A percentile compares a stretch with the other conserved stretches of the same genome.
These are phyloP conservation scores for Kokia cookei DNA, from an alignment of 441 rosid species.

Conservation along the genomic window DNA sequence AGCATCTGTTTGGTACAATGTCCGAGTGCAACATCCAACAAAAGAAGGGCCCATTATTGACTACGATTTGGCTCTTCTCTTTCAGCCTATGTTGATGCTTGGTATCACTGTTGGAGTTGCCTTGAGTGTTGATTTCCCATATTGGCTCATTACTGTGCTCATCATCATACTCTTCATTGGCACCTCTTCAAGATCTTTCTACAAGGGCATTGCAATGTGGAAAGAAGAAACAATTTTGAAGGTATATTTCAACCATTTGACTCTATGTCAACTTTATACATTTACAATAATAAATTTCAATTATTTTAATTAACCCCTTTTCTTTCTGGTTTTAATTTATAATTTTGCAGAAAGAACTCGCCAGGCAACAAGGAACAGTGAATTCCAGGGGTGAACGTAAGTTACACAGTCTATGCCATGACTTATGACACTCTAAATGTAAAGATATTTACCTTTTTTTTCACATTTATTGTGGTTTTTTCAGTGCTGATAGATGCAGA, in stretches of 20 bases:
- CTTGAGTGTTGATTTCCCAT: slow-evolving; percentile 88
- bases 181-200: slow-evolving; percentile 79
- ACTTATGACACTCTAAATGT: not conserved
- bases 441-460: not conserved
- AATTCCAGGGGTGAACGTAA: slow-evolving; percentile 77
- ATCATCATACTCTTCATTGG: slow-evolving; percentile 83
- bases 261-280: not conserved
- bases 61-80: slow-evolving; percentile 81
- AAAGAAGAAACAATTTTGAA: slow-evolving; percentile 72
- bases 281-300: not conserved
- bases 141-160: slow-evolving; percentile 87
- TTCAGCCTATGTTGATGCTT: slow-evolving; percentile 85
- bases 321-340: not conserved
- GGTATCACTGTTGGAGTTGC: slow-evolving; percentile 90
- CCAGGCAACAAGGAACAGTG: slow-evolving; percentile 31
- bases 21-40: slow-evolving; percentile 78
- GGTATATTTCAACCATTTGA: slow-evolving; percentile 22
- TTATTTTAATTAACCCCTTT: not conserved
- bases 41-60: slow-evolving; percentile 84
- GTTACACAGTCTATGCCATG: not conserved
- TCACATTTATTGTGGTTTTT: not conserved
- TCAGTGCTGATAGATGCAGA: slow-evolving; percentile 64
- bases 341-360: slow-evolving; percentile 57
- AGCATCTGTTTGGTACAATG: slow-evolving; percentile 88
- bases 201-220: slow-evolving; percentile 75